Evolutionary conservation across 371 early-diverging fungal species (phyloP), one percentile per base, ranked within the genome.

Genomic region (Apophysomyces sp.): DNA sequence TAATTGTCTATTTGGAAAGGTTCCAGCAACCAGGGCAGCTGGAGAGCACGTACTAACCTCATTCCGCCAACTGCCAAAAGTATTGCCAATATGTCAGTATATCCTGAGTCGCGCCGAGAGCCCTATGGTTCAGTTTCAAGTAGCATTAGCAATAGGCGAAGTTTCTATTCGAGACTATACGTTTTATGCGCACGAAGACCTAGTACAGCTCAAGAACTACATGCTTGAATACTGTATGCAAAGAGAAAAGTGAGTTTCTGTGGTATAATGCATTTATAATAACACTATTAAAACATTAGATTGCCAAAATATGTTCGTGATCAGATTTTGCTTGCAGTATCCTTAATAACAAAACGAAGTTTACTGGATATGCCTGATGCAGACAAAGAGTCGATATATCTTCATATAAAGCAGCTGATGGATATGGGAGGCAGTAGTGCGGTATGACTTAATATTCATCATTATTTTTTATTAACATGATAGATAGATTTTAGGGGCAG

Each of bases 271-370:
- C 0, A 8, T 26, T n/a, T 16, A 54, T 16, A 49, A 40, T 44
- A 1, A 9, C 52, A 51, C 52, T n/a, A 51, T 16, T 12, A 28
- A 16, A 7, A 51, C 12, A 51, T 3, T 60, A 85, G 85, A 3
- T 39, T 81, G 7, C 67, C 63, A 39, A 77, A 80, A 60, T 83
- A 78, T 65, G 81, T 81, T 0, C 74, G 76, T 6, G 78, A 79
- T 36, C 74, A 77, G 32, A 55, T 84, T 12, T 65, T 85, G 0
- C 65, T 69, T 16, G 79, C 81, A 11, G 72, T 80, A 36, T 77
- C 89, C 26, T 78, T 88, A 28, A 81, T 89, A 40, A 85, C 84
- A 11, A 89, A 89, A 66, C 82, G 89, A 29, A 85, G 87, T 13
- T 81, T 87, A 65, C 76, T 88, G 55, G 91, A 91, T 61, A 76